Conservation (phyloP, 2,329 filamentous ascomycete species). For the Macrophomina phaseolina region DNA sequence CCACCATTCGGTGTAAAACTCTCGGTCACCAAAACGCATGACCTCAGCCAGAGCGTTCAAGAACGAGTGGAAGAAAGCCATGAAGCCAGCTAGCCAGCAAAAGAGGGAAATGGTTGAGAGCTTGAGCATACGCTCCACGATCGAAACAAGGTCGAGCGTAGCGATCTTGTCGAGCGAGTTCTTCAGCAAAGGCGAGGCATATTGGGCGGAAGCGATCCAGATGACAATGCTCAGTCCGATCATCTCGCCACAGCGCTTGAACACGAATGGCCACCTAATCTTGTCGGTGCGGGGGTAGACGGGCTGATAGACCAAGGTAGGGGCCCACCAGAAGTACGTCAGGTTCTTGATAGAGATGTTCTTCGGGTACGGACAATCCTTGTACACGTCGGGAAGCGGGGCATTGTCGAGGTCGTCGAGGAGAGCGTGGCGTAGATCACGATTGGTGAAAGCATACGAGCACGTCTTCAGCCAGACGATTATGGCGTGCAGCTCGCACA, state of each 20-base stretch:
- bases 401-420: conserved; percentile 60
- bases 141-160: conserved; percentile 77
- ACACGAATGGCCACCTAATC: conserved; percentile 87
- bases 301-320: conserved; percentile 94
- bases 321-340: conserved; percentile 97
- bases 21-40: conserved; percentile 86
- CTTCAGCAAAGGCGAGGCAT: conserved; percentile 84
- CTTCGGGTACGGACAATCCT: conserved; percentile 80
- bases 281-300: conserved; percentile 85
- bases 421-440: conserved; percentile 89
- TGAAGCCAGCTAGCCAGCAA: conserved; percentile 98
- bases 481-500: conserved; percentile 89
- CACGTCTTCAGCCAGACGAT: conserved; percentile 96
- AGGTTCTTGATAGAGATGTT: conserved; percentile 91
- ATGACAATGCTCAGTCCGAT: conserved; percentile 83
- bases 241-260: conserved; percentile 80
- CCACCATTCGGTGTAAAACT: conserved; percentile 99
- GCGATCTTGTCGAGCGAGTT: conserved; percentile 91
- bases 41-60: conserved; percentile 92
- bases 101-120: conserved; percentile 92
- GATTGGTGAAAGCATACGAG: conserved; percentile 95
- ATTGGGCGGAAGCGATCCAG: conserved; percentile 94
- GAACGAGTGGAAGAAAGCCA: conserved; percentile 91
- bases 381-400: conserved; percentile 83
- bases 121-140: conserved; percentile 90